Base-by-base conservation (phyloP, 148 eudicot species). In the Chenopodium album region DNA sequence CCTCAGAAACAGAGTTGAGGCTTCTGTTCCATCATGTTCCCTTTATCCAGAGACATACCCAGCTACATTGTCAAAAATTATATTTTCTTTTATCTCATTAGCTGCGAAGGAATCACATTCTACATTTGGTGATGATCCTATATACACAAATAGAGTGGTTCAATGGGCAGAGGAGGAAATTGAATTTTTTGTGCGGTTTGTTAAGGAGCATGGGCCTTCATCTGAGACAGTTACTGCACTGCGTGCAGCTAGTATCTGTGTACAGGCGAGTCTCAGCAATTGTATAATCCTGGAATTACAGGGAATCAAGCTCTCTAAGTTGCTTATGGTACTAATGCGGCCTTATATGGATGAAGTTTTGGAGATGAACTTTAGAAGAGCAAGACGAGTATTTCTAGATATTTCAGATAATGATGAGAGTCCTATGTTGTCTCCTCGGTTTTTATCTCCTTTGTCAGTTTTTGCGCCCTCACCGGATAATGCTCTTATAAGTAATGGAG, bases 151-250 rank as follows among this genome's bases (percentile, higher is more conserved):
- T 82, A 88, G 80, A 89, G 85, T 91, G 83, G 91, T 96, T 79
- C 99, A 92, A 75, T 92, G 98, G 94, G 98, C 98, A 80, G 99
- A 94, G 89, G 89, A 89, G 86, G 95, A 96, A 83, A 90, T 94
- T 78, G 99, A 96, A 87, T 89, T 86, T 47, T 89, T 94, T 80
- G 90, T 94, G 74, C 81, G 97, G 77, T 86, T 94, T 85, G 97
- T 91, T 74, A 94, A 91, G 84, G 99, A 96, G 85, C 89, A 94
- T 82, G 93, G 98, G 20, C 95, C 94, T 52, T 78, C 93, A 76
- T 94, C 93, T 76, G 98, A 96, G 82, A 88, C 90, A 72, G 79
- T 90, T 75, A 83, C 87, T 86, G 99, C 97, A 82, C 87, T 96
- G 84, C 93, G 82, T 78, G 92, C 95, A 75, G 98, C 97, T 78